Base-by-base conservation (phyloP, 805 yeast species). In the Pichia nakasei region DNA sequence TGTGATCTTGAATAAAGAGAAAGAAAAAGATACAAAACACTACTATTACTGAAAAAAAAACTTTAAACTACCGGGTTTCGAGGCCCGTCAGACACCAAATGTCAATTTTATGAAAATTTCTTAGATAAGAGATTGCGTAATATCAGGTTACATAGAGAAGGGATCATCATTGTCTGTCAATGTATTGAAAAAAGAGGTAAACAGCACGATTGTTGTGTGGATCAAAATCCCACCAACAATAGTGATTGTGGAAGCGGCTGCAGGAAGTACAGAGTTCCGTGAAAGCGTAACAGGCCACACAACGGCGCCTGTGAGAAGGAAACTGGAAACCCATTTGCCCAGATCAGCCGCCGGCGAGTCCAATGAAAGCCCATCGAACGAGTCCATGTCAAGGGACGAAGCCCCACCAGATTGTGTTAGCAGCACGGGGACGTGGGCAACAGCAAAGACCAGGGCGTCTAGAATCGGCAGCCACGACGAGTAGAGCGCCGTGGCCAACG, bases 391-490 rank as follows among this genome's bases (percentile, higher is more conserved):
- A 29, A 29, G 32, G 4, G 32, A 29, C 7, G 32, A 29, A 13
- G n/a, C 6, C 12, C 15, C 17, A 47, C 67, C 65, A 48, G 66
- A 63, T 31, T 72, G 66, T 47, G 81, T 76, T 8, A 82, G 50
- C 9, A 82, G 70, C 48, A 82, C 80, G 5, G 94, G 94, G 32
- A 82, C 44, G 32, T 88, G 89, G 3, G 93, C 89, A 35, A 80
- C 48, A 34, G 78, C 68, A 59, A 82, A 82, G 50, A 83, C 68
- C 17, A 78, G 42, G 5, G 66, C 78, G 24, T 84, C 86, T 33
- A 82, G 72, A 46, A 91, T 72, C 32, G 98, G 97, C 56, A 82
- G 78, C 94, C 96, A 93, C 61, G 87, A 88, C 39, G 85, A 84
- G 66, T 78, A 86, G 12, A 93, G 70, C 3, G 93, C 91, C 42